Percentiles rank a stretch among this genome's conserved stretches.
Evolutionary conservation across 2,329 filamentous ascomycete genomes (phyloP).

Genomic region (Diplodia sapinea): DNA sequence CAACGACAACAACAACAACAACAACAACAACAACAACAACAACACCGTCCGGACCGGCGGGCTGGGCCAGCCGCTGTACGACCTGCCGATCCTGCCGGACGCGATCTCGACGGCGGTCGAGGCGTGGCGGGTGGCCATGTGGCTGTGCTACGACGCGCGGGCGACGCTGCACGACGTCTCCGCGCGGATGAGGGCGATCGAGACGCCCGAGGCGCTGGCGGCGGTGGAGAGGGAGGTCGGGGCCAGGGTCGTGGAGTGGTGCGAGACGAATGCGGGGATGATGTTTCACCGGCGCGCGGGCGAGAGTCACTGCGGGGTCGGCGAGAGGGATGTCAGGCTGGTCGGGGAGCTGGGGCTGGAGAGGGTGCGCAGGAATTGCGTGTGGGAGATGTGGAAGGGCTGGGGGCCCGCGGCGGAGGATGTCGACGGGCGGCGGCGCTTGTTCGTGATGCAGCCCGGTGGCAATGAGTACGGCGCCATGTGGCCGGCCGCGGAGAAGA

Average conservation of each 20-base stretch:
- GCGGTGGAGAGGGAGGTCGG: background rate
- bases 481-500: background rate
- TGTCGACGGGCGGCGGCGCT: too few species aligned
- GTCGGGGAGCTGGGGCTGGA: background rate
- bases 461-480: background rate
- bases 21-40: too few species aligned
- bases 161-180: background rate
- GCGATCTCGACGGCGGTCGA: background rate
- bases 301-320: too few species aligned
- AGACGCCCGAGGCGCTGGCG: background rate
- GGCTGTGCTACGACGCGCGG: conserved; percentile 1
- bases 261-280: background rate
- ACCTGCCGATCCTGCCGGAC: background rate
- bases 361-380: background rate
- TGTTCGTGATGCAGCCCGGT: background rate
- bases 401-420: background rate
- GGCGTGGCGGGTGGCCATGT: conserved; percentile 5
- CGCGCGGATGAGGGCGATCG: background rate
- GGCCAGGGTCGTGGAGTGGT: background rate
- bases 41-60: background rate
- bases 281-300: background rate
- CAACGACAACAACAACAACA: too few species aligned
- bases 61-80: background rate
- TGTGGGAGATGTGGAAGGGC: background rate
- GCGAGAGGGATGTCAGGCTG: background rate